Evolutionary conservation across 2,329 filamentous ascomycete genomes (phyloP).

Genomic region (Diaporthe citrichinensis): DNA sequence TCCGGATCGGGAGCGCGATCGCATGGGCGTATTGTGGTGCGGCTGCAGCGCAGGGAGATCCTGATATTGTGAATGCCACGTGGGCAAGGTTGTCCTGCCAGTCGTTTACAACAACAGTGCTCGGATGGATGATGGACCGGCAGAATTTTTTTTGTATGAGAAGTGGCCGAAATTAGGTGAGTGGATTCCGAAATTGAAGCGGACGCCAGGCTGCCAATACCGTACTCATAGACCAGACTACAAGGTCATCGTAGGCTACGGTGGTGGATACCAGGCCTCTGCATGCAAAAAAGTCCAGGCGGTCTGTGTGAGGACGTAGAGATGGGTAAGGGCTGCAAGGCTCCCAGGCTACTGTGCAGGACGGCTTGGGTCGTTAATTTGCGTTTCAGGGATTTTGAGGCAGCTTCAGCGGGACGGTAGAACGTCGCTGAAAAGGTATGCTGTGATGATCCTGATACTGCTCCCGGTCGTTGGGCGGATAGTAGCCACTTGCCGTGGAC

Average conservation of each 20-base stretch:
- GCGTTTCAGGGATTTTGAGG: conserved; percentile 3
- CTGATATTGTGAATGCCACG: conserved; percentile 9
- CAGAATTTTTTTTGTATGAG: not conserved
- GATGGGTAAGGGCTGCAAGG: conserved; percentile 6
- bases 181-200: not conserved
- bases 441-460: not conserved
- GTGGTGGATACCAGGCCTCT: not conserved
- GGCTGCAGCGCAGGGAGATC: not conserved
- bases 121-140: not conserved
- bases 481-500: conserved; percentile 9
- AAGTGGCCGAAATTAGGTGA: conserved; percentile 3
- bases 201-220: not conserved
- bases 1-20: not conserved
- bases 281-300: not conserved
- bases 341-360: not conserved
- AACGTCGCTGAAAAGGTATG: not conserved
- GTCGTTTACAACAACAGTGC: not conserved
- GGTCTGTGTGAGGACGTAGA: not conserved
- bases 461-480: conserved; percentile 12
- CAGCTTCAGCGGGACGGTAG: not conserved
- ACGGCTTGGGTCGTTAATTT: too few relatives aligned
- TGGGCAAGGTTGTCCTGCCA: not conserved
- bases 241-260: not conserved
- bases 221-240: not conserved
- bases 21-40: not conserved